phyloP scores from a whole-genome alignment of 1,284 basidiomycete species.

The Tilletia indica region DNA sequence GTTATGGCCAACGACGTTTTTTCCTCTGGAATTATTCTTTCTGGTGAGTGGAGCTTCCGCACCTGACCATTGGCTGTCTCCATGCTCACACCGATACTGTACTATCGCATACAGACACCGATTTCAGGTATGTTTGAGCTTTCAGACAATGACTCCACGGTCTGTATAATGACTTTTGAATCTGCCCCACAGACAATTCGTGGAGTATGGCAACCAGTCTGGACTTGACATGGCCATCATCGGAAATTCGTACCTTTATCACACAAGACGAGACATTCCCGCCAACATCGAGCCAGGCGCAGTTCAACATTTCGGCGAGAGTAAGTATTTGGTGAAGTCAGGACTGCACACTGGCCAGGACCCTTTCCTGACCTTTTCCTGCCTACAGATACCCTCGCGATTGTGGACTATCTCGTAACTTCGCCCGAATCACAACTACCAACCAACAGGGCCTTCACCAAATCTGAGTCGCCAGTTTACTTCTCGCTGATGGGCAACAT shows the following conservation, averaged over 20 bases:
- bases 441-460: constrained; percentile 27
- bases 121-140: neutral
- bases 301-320: constrained; percentile 84
- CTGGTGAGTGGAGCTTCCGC: neutral
- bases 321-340: constrained; percentile 54
- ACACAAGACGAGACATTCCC: constrained; percentile 81
- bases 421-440: constrained; percentile 48
- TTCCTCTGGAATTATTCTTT: constrained; percentile 82
- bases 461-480: constrained; percentile 69
- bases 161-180: neutral
- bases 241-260: constrained; percentile 88
- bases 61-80: too few relatives aligned
- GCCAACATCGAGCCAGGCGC: constrained; percentile 78
- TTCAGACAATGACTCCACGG: constrained; percentile 41
- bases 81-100: neutral
- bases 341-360: too few relatives aligned
- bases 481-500: constrained; percentile 57
- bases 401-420: constrained; percentile 73
- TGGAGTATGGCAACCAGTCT: constrained; percentile 69
- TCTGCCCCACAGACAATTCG: constrained; percentile 68
- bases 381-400: constrained; percentile 64
- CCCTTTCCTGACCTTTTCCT: neutral
- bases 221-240: constrained; percentile 81
- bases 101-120: neutral
- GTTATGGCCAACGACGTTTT: constrained; percentile 92